Conservation (phyloP, 2,329 filamentous ascomycete genomes). For the Cercospora sp. region DNA sequence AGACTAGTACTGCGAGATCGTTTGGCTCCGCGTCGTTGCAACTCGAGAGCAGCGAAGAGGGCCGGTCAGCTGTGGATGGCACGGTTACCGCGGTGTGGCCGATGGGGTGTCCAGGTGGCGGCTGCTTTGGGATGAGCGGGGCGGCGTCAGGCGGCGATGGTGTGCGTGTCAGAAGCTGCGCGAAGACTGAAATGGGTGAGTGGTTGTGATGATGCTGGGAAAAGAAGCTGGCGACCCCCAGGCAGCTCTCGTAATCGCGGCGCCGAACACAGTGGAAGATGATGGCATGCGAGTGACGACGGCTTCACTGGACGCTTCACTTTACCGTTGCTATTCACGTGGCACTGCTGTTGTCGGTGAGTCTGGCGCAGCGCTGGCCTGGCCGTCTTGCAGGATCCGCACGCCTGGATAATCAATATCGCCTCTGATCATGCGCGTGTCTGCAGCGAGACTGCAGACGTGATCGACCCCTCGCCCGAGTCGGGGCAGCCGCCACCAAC, state of each 20-base stretch:
- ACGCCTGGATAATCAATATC: neutral
- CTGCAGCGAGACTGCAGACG: neutral
- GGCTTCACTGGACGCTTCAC: neutral
- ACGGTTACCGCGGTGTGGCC: neutral
- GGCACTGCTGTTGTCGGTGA: constrained; percentile 15
- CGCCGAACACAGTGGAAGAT: constrained; percentile 2
- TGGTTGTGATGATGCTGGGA: neutral
- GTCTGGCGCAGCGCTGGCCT: constrained; percentile 8
- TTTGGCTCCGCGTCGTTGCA: constrained; percentile 4
- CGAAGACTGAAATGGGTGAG: constrained; percentile 6
- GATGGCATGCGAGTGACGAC: neutral
- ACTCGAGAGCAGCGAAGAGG: neutral
- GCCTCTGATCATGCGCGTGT: constrained; percentile 3
- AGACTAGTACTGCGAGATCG: constrained; percentile 5
- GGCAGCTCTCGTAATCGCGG: constrained; percentile 1
- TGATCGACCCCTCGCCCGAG: neutral
- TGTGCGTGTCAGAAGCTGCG: constrained; percentile 15
- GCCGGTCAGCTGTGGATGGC: neutral
- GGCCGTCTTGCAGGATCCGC: constrained; percentile 3
- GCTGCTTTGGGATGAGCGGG: neutral
- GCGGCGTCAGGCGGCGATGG: neutral
- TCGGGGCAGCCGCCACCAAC: neutral
- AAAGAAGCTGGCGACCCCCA: neutral
- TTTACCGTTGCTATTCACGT: constrained; percentile 1
- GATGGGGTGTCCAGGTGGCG: constrained; percentile 5